Conservation (phyloP, 2,329 filamentous ascomycete species). For the Thelonectria rubi region DNA sequence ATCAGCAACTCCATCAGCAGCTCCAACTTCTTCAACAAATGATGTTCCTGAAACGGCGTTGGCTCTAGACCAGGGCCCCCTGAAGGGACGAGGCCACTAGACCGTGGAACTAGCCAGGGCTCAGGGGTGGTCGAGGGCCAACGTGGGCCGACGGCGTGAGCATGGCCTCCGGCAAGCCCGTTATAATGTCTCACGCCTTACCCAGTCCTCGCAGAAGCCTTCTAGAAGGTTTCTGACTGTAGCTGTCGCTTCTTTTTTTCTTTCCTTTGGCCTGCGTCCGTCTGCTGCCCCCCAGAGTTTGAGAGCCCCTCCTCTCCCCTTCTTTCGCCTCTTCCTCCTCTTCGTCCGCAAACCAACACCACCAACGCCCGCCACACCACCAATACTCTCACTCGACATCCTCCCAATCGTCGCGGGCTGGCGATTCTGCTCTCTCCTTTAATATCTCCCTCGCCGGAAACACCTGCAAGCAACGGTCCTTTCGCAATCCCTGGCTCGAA, state of each 20-base stretch:
- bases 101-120: constrained; percentile 36
- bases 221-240: constrained; percentile 43
- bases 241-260: background rate
- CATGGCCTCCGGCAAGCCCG: constrained; percentile 43
- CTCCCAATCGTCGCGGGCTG: constrained; percentile 41
- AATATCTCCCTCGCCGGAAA: background rate
- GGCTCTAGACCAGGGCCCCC: constrained; percentile 35
- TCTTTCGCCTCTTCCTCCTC: constrained; percentile 13
- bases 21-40: constrained; percentile 30
- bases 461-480: no score
- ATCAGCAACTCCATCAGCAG: no score
- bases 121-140: constrained; percentile 22
- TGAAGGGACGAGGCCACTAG: constrained; percentile 31
- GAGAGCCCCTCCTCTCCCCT: constrained; percentile 22
- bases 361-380: constrained; percentile 13
- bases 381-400: constrained; percentile 32
- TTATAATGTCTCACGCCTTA: constrained; percentile 42
- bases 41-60: constrained; percentile 43
- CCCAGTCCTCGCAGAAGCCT: constrained; percentile 43
- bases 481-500: constrained; percentile 6
- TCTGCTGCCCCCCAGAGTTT: constrained; percentile 18
- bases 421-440: constrained; percentile 38
- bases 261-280: no score
- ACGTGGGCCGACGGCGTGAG: constrained; percentile 38
- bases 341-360: constrained; percentile 1